Percentiles rank a stretch among this genome's conserved stretches.
phyloP scores from a whole-genome alignment of 2,329 filamentous ascomycete species.

The Botryotinia convoluta region DNA sequence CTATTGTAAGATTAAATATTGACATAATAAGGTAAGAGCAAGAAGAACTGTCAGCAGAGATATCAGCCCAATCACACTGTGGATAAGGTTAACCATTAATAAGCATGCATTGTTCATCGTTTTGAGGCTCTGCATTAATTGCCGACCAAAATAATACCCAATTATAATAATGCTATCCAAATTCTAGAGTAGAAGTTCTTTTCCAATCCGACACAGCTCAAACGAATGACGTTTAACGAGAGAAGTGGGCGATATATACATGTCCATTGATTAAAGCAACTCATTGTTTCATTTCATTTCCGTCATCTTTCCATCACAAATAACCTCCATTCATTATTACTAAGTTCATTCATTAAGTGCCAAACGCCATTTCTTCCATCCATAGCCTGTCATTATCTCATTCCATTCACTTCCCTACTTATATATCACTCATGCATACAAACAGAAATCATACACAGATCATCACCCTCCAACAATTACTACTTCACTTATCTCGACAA shows the following conservation, averaged over 20 bases:
- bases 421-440: background rate
- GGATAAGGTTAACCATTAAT: background rate
- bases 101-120: background rate
- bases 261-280: background rate
- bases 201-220: background rate
- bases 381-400: background rate
- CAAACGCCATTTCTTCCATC: background rate
- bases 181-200: background rate
- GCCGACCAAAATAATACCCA: background rate
- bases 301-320: background rate
- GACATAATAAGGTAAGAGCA: background rate
- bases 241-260: background rate
- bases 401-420: background rate
- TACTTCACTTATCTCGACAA: background rate
- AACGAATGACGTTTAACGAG: fast-evolving
- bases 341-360: background rate
- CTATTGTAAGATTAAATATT: no score
- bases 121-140: background rate
- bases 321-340: background rate
- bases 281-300: background rate
- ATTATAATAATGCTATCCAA: background rate
- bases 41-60: background rate
- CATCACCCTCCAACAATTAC: background rate
- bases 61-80: background rate
- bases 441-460: background rate